phyloP scores from a whole-genome alignment of 2,329 filamentous ascomycete species.

The Berkeleyomyces rouxiae region DNA sequence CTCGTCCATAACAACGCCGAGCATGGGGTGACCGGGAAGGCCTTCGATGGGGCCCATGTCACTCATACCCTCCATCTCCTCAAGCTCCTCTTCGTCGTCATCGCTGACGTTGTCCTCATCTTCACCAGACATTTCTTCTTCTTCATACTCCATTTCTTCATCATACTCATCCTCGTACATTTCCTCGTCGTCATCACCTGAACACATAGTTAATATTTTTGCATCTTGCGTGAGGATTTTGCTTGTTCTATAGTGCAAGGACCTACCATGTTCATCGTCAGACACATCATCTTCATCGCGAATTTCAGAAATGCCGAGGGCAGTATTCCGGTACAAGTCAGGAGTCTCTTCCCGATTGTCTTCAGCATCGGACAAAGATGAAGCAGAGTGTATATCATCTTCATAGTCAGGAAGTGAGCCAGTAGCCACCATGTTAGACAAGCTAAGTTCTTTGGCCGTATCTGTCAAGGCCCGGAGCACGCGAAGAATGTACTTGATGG shows the following conservation, averaged over 20 bases:
- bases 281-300: constrained; percentile 43
- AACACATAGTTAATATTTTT: background rate
- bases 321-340: constrained; percentile 90
- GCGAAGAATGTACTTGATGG: constrained; percentile 88
- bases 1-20: constrained; percentile 66
- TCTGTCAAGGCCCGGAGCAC: constrained; percentile 76
- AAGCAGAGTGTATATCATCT: constrained; percentile 73
- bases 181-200: constrained; percentile 53
- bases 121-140: constrained; percentile 62
- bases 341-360: constrained; percentile 88
- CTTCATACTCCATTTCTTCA: constrained; percentile 81
- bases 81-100: constrained; percentile 51
- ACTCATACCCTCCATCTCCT: constrained; percentile 29
- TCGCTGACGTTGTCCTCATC: constrained; percentile 81
- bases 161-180: constrained; percentile 89
- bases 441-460: constrained; percentile 72
- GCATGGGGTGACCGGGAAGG: constrained; percentile 42
- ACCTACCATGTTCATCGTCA: constrained; percentile 36
- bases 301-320: constrained; percentile 84
- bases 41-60: constrained; percentile 79
- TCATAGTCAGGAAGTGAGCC: constrained; percentile 48
- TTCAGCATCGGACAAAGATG: constrained; percentile 75
- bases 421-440: constrained; percentile 56
- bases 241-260: background rate
- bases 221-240: constrained; percentile 15